Evolutionary conservation across 192 early-diverging fungal species (phyloP).

Genomic region (Linnemannia exigua): DNA sequence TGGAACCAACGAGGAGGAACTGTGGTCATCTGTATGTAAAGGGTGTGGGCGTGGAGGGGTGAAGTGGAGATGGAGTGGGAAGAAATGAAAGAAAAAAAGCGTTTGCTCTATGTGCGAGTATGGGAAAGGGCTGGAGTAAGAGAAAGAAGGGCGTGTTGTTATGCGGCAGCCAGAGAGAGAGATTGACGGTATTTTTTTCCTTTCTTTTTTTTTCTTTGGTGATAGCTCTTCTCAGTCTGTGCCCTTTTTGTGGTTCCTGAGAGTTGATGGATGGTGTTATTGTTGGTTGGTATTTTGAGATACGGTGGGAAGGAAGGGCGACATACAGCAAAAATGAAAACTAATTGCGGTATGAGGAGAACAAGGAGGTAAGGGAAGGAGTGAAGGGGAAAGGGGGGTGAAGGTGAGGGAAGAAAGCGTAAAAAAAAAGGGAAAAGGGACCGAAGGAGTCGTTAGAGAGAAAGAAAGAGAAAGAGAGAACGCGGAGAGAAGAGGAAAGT

Average conservation of each 20-base stretch:
- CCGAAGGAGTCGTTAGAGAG: conserved; percentile 4
- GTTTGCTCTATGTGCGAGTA: not conserved
- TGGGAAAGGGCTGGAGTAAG: not conserved
- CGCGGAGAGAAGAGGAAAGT: not conserved
- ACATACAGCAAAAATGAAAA: not conserved
- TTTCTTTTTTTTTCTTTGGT: too few relatives aligned
- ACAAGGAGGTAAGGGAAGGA: not conserved
- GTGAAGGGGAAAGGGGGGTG: not conserved
- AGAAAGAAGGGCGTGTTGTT: too few relatives aligned
- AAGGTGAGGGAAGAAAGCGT: not conserved
- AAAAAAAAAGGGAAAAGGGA: not conserved
- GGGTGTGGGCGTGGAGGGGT: not conserved
- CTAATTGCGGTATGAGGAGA: not conserved
- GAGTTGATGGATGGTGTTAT: not conserved
- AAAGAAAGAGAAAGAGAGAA: not conserved
- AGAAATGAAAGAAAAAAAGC: not conserved
- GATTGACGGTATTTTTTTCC: too few relatives aligned
- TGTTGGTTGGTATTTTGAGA: not conserved
- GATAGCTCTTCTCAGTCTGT: too few relatives aligned
- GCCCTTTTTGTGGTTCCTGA: not conserved
- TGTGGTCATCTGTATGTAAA: conserved; percentile 18
- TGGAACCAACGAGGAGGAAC: conserved; percentile 47
- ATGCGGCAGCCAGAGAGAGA: too few relatives aligned
- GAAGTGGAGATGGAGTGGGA: not conserved
- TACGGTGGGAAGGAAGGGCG: not conserved